phyloP scores from a whole-genome alignment of 73 alveolate genomes.

The Paraurostyla sp. region DNA sequence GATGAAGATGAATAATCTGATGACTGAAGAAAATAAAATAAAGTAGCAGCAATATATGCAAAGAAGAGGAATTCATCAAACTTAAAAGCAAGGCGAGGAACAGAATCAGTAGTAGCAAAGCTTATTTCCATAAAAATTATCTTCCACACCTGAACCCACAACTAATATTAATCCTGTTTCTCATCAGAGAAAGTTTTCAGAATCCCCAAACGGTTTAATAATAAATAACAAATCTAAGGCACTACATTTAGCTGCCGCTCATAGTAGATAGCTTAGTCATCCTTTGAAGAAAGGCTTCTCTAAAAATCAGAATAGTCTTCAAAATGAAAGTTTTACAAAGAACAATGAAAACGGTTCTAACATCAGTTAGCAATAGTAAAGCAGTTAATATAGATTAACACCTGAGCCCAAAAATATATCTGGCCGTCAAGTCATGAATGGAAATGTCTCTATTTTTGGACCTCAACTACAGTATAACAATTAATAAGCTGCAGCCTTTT shows the following conservation, averaged over 20 bases:
- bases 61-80: neutral
- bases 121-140: constrained; percentile 9
- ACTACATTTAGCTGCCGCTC: neutral
- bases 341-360: no score
- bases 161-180: neutral
- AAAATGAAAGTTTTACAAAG: constrained; percentile 1
- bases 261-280: constrained; percentile 33
- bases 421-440: neutral
- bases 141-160: constrained; percentile 29
- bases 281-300: constrained; percentile 31
- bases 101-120: no score
- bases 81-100: no score
- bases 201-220: neutral
- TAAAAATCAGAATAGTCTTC: neutral
- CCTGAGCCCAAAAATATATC: constrained; percentile 23
- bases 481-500: constrained; percentile 23
- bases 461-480: neutral
- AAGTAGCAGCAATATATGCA: neutral
- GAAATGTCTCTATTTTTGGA: neutral
- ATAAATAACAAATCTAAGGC: neutral
- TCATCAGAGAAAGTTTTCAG: constrained; percentile 1
- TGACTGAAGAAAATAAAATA: neutral
- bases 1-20: constrained; percentile 2
- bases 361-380: no score
- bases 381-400: neutral